phyloP scores from a whole-genome alignment of 495 filamentous ascomycete genomes.

The Penicillium parvum region DNA sequence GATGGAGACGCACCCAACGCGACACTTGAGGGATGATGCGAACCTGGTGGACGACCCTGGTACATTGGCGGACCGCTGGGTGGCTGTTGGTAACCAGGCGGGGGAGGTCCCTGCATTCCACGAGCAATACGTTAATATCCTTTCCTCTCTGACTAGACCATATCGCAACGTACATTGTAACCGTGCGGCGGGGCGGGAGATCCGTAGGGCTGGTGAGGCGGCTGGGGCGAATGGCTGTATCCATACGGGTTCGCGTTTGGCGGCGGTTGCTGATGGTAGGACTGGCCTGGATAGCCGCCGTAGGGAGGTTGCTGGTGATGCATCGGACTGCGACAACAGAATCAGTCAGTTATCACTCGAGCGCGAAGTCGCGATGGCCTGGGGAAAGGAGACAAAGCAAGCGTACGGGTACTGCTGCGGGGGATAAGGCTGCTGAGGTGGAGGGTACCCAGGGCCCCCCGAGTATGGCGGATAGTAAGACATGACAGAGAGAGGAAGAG shows the following conservation, averaged over 20 bases:
- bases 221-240: slow-evolving; percentile 42
- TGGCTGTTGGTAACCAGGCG: slow-evolving; percentile 34
- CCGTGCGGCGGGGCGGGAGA: slow-evolving; percentile 41
- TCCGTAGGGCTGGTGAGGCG: slow-evolving; percentile 36
- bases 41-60: slow-evolving; percentile 37
- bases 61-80: slow-evolving; percentile 35
- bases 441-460: slow-evolving; percentile 47
- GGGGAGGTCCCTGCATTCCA: slow-evolving; percentile 21
- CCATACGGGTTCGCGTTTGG: slow-evolving; percentile 40
- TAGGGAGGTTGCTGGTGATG: slow-evolving; percentile 37
- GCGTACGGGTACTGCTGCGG: slow-evolving; percentile 37
- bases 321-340: slow-evolving; percentile 24
- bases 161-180: slow-evolving; percentile 34
- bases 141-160: neutral
- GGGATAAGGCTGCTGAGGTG: slow-evolving; percentile 35
- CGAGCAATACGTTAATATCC: slow-evolving; percentile 13
- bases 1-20: neutral
- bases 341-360: slow-evolving; percentile 5
- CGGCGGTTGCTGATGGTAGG: slow-evolving; percentile 39
- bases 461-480: slow-evolving; percentile 50
- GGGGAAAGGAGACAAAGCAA: slow-evolving; percentile 18
- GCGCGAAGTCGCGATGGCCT: neutral
- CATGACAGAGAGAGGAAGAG: slow-evolving; percentile 27
- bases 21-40: neutral
- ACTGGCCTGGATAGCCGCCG: slow-evolving; percentile 47